Evolutionary conservation across 2,329 filamentous ascomycete species (phyloP), one percentile per base, ranked within the genome.

Genomic region (Sporothrix brasiliensis): DNA sequence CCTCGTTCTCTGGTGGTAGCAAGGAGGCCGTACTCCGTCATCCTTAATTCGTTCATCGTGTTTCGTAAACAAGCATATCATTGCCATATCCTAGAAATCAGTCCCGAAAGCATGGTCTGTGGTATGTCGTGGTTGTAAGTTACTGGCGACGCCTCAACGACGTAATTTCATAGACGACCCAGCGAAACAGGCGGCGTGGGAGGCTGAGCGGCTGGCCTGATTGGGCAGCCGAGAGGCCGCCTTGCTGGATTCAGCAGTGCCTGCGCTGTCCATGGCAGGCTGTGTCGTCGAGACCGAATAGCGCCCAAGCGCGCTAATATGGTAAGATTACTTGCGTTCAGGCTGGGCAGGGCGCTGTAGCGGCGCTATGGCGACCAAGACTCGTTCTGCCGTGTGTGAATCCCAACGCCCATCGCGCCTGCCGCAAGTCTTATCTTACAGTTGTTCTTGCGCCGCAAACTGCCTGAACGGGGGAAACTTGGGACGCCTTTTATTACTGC

Each of bases 201-300:
- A 41, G 63, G 63, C 63, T 41, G 63, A 67, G 65, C 50, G 34
- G 30, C n/a, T 11, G 49, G 39, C 44, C 49, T 67, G 65, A 67
- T 56, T 67, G 65, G 65, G 27, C 49, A 49, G 63, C 65, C 65
- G 41, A 67, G 65, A 67, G 65, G 65, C 65, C 65, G 65, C 65
- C 65, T 44, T 54, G 50, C 30, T 67, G n/a, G 27, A 39, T 54
- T 39, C 65, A 44, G 65, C 61, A 16, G 61, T n/a, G n/a, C 7
- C 50, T 30, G 44, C 61, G 41, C 41, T 49, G 41, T 19, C 41
- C n/a, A 13, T 16, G 13, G 56, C 39, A 47, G 39, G 39, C 58
- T 47, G 58, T 47, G 58, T 47, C 10, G 13, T n/a, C 0, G 19
- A 19, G 49, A 50, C 49, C 19, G 6, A 19, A n/a, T 44, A 16